Base-by-base conservation (phyloP, 768 basidiomycete genomes). In the Hypsizygus marmoreus region DNA sequence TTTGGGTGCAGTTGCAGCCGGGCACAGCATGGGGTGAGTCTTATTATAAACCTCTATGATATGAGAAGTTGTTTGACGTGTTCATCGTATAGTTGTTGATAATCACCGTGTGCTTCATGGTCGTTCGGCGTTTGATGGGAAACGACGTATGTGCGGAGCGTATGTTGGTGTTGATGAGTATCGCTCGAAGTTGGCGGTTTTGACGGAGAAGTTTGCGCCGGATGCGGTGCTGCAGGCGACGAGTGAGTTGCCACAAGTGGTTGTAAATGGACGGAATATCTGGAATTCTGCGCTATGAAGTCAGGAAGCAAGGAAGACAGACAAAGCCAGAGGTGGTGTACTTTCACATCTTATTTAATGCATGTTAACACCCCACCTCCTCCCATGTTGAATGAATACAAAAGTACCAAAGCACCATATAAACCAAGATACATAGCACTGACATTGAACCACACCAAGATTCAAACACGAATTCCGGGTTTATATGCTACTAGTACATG, bases 61-160 rank as follows among this genome's bases (percentile, higher is more conserved):
- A 19, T 12, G 16, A 7, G 13, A n/a, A 16, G 11, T 23, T 2
- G 19, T 34, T 32, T 32, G 25, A 24, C 22, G 22, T 37, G 36
- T 22, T n/a, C 9, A 9, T 36, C 38, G 6, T 39, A 17, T 57
- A 91, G 91, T 93, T 16, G 75, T 95, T 39, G 87, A 98, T 65
- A 97, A 98, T 61, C 88, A 95, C 66, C 81, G 95, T 16, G 91
- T 97, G 10, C 72, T 98, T 38, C 95, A 97, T 55, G 95, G 95
- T 10, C 84, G 95, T n/a, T 91, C 93, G 0, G 80, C 84, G 1
- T 98, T 97, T 61, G 76, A 80, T 10, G 95, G 95, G 9, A 81
- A 81, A 63, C 81, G 95, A 3, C 79, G 90, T 1, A 91, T 99
- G 83, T 97, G 95, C 59, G 95, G 95, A 2, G 97, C 95, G 0